Evolutionary conservation across 225 moss, liverwort and hornwort genomes (phyloP).

Genomic region (Asterella californica): DNA sequence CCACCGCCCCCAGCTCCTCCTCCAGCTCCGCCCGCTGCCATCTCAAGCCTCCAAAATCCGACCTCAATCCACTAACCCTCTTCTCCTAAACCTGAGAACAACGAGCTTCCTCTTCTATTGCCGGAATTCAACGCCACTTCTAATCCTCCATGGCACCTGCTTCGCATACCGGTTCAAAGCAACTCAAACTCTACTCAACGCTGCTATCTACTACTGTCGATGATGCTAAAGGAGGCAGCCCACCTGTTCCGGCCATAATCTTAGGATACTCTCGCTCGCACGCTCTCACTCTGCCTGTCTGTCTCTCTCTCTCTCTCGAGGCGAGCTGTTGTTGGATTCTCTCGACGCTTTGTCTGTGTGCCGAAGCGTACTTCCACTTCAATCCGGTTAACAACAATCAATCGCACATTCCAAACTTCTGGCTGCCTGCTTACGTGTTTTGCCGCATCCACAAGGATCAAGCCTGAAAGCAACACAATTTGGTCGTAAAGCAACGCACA

Average conservation of each 20-base stretch:
- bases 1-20: constrained; percentile 35
- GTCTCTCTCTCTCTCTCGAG: constrained; percentile 2
- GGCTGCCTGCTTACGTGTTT: constrained; percentile 4
- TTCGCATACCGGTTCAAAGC: constrained; percentile 36
- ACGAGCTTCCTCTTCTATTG: constrained; percentile 21
- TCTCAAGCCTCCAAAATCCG: constrained; percentile 32
- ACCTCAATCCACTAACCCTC: constrained; percentile 25
- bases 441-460: constrained; percentile 5
- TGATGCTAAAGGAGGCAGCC: constrained; percentile 23
- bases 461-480: constrained; percentile 29
- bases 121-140: constrained; percentile 41
- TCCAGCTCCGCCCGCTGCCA: constrained; percentile 47
- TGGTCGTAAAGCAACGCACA: constrained; percentile 19
- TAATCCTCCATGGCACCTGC: constrained; percentile 45
- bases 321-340: not conserved
- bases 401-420: constrained; percentile 19
- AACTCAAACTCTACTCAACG: constrained; percentile 19
- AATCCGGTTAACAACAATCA: constrained; percentile 7
- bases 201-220: constrained; percentile 25
- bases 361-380: constrained; percentile 7
- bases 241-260: constrained; percentile 42
- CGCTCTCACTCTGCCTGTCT: constrained; percentile 1
- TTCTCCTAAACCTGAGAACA: constrained; percentile 14
- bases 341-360: not conserved
- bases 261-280: constrained; percentile 10